A percentile compares a stretch with the other conserved stretches of the same genome.
Evolutionary conservation across 2,329 filamentous ascomycete genomes (phyloP).

Genomic region (Hymenotorrendiella dingleyae): DNA sequence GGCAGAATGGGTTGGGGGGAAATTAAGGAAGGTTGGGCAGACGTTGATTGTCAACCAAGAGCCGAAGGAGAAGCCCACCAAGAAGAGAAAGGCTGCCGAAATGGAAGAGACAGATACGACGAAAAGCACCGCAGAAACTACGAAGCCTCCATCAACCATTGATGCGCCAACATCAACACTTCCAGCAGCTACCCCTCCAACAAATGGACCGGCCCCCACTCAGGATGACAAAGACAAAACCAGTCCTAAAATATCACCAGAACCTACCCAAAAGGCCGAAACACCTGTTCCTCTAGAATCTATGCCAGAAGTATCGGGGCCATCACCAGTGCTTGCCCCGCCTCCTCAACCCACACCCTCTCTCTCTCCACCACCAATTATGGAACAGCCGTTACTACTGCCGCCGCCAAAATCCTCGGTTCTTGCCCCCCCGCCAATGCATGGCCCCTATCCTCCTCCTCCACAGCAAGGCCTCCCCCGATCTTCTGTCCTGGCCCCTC

Average conservation of each 20-base stretch:
- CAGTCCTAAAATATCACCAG: neutral
- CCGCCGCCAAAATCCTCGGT: conserved; percentile 7
- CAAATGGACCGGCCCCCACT: neutral
- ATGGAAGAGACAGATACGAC: conserved; percentile 30
- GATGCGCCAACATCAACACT: conserved; percentile 2
- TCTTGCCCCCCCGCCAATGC: conserved; percentile 14
- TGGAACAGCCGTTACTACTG: neutral
- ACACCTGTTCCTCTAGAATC: too few species aligned
- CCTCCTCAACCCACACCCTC: neutral
- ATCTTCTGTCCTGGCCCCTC: conserved; percentile 23
- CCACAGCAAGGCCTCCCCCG: conserved; percentile 10
- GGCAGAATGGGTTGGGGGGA: conserved; percentile 72
- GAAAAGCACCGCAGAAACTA: conserved; percentile 3
- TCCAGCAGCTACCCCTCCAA: conserved; percentile 2
- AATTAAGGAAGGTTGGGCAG: conserved; percentile 64
- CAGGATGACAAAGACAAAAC: neutral
- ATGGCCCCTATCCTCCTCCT: conserved; percentile 14
- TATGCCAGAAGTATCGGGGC: too few species aligned
- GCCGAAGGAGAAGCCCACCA: conserved; percentile 40
- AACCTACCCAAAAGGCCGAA: neutral
- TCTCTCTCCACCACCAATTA: neutral
- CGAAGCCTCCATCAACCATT: conserved; percentile 1
- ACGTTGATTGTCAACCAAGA: conserved; percentile 53
- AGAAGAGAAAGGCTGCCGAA: conserved; percentile 50
- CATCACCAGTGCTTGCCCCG: conserved; percentile 2